Percentiles rank a stretch among this genome's conserved stretches.
These are phyloP conservation scores for Pseudozyma pruni DNA, from an alignment of 1,284 basidiomycete species.

Conservation along the genomic window DNA sequence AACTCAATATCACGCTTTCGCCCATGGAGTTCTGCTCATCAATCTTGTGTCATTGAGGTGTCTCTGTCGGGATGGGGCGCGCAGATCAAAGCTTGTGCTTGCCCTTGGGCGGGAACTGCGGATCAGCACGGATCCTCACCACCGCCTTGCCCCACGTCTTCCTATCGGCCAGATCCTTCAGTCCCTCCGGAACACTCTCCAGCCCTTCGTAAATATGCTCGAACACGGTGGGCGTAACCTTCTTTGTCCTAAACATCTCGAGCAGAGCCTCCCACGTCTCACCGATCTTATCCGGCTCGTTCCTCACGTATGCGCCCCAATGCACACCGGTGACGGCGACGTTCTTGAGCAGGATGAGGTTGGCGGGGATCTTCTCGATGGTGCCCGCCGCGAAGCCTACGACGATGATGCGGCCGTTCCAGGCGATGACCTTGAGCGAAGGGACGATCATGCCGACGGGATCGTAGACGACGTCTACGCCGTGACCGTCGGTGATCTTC, in stretches of 20 bases:
- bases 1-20: too few relatives aligned
- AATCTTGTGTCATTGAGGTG: neutral
- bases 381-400: slow-evolving; percentile 74
- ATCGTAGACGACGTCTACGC: slow-evolving; percentile 72
- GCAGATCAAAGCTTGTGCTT: slow-evolving; percentile 44
- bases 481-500: slow-evolving; percentile 56
- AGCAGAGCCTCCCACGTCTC: slow-evolving; percentile 81
- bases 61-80: neutral
- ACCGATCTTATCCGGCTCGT: slow-evolving; percentile 76
- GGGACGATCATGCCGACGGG: slow-evolving; percentile 62
- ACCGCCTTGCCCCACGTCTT: slow-evolving; percentile 94
- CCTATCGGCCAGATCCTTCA: slow-evolving; percentile 74
- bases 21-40: neutral
- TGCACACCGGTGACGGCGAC: slow-evolving; percentile 70
- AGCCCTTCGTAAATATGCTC: slow-evolving; percentile 79
- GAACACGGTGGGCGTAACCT: slow-evolving; percentile 79
- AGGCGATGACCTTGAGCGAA: slow-evolving; percentile 74
- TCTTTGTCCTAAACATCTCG: slow-evolving; percentile 76
- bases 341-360: slow-evolving; percentile 89
- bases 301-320: slow-evolving; percentile 56
- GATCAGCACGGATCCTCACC: slow-evolving; percentile 72
- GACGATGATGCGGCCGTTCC: slow-evolving; percentile 90
- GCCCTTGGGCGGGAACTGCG: slow-evolving; percentile 47
- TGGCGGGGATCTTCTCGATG: slow-evolving; percentile 71
- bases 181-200: slow-evolving; percentile 73